Conservation (phyloP, 306 rosid genomes). For the Rosa persica region DNA sequence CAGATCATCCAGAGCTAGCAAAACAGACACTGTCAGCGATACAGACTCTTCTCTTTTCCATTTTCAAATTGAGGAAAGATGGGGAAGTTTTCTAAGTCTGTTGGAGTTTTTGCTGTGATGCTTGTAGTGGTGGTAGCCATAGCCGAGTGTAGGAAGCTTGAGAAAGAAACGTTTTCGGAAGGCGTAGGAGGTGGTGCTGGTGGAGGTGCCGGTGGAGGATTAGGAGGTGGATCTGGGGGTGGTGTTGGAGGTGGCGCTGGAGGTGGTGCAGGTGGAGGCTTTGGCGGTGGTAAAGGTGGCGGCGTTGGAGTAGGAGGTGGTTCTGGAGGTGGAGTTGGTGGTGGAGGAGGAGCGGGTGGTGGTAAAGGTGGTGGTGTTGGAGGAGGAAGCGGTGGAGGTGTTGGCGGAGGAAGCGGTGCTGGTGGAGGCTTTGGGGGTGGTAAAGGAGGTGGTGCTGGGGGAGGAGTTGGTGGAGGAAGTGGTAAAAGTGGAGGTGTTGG, state of each 20-base stretch:
- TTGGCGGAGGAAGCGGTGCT: conserved; percentile 7
- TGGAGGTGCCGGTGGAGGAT: conserved; percentile 13
- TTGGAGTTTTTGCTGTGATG: conserved; percentile 39
- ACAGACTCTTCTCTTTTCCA: not conserved
- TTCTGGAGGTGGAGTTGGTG: not conserved
- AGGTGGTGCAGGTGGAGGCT: conserved; percentile 1
- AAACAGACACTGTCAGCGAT: not conserved
- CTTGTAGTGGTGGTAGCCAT: conserved; percentile 41
- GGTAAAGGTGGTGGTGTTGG: conserved; percentile 6
- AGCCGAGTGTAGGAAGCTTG: conserved; percentile 47
- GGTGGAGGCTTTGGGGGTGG: conserved; percentile 37
- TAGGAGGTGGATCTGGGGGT: conserved; percentile 1
- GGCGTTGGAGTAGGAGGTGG: conserved; percentile 16
- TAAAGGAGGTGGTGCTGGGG: conserved; percentile 16
- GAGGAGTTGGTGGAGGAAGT: conserved; percentile 21
- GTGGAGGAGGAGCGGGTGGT: not conserved
- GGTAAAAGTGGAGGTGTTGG: not conserved
- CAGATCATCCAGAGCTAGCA: not conserved
- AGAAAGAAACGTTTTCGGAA: conserved; percentile 25
- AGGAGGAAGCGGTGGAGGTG: conserved; percentile 8
- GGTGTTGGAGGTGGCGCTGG: not conserved
- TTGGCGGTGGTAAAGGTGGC: not conserved
- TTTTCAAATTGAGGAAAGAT: conserved; percentile 26
- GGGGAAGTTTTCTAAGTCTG: conserved; percentile 41
- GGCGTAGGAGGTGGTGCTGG: conserved; percentile 12